phyloP scores from a whole-genome alignment of 2,329 filamentous ascomycete species.

The Diaporthe ampelina region DNA sequence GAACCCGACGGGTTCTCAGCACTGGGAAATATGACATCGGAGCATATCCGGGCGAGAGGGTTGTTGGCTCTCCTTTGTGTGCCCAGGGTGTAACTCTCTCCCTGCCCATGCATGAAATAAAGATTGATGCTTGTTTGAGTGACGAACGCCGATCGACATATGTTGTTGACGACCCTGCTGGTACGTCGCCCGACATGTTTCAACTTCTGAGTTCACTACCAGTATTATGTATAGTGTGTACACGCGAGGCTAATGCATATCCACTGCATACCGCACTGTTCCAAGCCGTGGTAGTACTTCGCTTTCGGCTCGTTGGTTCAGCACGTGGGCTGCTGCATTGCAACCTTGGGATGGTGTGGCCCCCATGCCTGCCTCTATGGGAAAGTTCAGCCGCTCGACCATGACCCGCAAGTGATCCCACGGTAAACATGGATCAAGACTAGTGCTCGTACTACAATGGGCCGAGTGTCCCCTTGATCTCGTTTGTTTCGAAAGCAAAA shows the following conservation, averaged over 20 bases:
- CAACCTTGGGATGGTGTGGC: not conserved
- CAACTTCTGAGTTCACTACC: not conserved
- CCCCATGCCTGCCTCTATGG: not conserved
- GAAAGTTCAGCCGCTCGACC: not conserved
- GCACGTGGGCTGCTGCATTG: constrained; percentile 22
- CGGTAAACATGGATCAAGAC: not conserved
- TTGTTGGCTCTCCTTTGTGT: not conserved
- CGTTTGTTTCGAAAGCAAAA: not conserved
- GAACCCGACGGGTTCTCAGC: not conserved
- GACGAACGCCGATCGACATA: not conserved
- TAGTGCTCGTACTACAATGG: not conserved
- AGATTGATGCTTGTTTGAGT: not conserved
- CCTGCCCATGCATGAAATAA: not conserved
- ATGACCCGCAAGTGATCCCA: constrained; percentile 15
- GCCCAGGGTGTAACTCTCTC: not conserved
- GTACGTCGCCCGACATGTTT: not conserved
- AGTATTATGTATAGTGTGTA: too few species aligned
- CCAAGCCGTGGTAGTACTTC: not conserved
- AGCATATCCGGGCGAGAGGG: not conserved
- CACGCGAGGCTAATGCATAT: not conserved
- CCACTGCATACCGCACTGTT: not conserved
- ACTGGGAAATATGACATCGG: not conserved
- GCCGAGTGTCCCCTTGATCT: not conserved
- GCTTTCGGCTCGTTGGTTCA: not conserved
- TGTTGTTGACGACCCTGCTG: not conserved